phyloP scores from a whole-genome alignment of 768 basidiomycete genomes.

The Tremella fuciformis region DNA sequence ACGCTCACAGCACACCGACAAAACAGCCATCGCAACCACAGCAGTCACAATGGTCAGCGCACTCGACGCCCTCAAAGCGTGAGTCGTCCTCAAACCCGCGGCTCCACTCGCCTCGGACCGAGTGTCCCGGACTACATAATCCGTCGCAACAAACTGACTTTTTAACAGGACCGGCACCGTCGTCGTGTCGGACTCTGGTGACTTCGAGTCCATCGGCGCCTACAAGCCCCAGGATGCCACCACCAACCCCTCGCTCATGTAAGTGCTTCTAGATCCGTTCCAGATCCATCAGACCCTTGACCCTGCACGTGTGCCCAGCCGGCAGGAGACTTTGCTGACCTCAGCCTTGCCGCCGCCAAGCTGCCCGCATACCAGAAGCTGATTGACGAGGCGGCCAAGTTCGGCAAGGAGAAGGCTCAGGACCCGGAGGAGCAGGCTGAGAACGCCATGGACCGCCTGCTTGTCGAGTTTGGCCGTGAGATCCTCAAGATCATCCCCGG shows the following conservation, averaged over 20 bases:
- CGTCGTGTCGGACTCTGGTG: constrained; percentile 96
- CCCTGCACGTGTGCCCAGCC: constrained; percentile 5
- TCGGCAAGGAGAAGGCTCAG: constrained; percentile 64
- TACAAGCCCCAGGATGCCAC: constrained; percentile 99
- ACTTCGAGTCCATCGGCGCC: constrained; percentile 89
- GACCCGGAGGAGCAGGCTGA: constrained; percentile 71
- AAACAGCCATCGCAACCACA: constrained; percentile 1
- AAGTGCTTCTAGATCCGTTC: constrained; percentile 8
- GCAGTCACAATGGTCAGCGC: constrained; percentile 35
- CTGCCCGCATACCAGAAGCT: constrained; percentile 75
- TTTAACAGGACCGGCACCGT: constrained; percentile 69
- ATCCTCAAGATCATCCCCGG: constrained; percentile 95
- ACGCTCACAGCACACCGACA: neutral
- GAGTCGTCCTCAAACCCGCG: constrained; percentile 11
- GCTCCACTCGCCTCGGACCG: constrained; percentile 2
- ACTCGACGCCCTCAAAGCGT: constrained; percentile 48
- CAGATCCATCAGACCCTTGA: neutral
- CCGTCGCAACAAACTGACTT: constrained; percentile 1
- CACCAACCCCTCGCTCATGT: constrained; percentile 82
- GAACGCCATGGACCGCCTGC: constrained; percentile 81
- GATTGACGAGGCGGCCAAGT: constrained; percentile 50
- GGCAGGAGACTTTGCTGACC: constrained; percentile 11
- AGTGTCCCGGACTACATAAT: neutral
- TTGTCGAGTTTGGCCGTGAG: constrained; percentile 96
- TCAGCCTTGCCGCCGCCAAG: constrained; percentile 84